Percentiles rank a stretch among this genome's conserved stretches.
Evolutionary conservation across 371 early-diverging fungal genomes (phyloP).

Genomic region (Mucor racemosus): DNA sequence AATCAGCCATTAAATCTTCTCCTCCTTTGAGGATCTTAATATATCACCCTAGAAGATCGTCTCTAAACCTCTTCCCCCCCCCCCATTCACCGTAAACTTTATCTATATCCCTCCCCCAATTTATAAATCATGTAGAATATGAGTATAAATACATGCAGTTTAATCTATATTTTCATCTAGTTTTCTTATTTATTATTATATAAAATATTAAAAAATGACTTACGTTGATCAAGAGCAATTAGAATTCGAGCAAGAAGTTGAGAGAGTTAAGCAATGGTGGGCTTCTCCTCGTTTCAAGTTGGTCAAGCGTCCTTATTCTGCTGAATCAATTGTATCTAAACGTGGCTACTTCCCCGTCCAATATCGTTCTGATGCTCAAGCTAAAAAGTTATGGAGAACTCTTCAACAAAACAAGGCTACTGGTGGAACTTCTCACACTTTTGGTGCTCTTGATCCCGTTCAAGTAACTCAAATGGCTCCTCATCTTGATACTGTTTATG

Average conservation of each 20-base stretch:
- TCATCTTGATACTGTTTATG: constrained; percentile 97
- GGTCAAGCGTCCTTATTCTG: constrained; percentile 91
- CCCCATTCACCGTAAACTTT: not conserved
- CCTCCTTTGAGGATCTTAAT: constrained; percentile 10
- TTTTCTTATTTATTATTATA: constrained; percentile 8
- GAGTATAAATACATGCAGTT: constrained; percentile 6
- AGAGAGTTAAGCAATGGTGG: constrained; percentile 92
- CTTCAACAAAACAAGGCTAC: constrained; percentile 79
- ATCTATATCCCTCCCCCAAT: not conserved
- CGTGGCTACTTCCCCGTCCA: constrained; percentile 79
- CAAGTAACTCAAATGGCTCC: constrained; percentile 98
- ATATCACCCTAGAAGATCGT: constrained; percentile 3
- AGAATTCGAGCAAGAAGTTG: constrained; percentile 78
- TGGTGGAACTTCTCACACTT: constrained; percentile 89
- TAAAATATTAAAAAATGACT: constrained; percentile 19
- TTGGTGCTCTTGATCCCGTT: constrained; percentile 93
- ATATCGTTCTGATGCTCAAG: constrained; percentile 87
- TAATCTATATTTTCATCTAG: not conserved
- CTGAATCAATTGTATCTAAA: constrained; percentile 89
- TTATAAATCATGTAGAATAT: not conserved
- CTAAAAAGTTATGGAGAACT: constrained; percentile 92
- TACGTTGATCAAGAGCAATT: constrained; percentile 63
- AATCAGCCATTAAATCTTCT: not conserved
- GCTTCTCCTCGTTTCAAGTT: constrained; percentile 78
- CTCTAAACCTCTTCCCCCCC: no score